Evolutionary conservation across 108 stramenopile genomes (phyloP).

Genomic region (Epithemia pelagica): DNA sequence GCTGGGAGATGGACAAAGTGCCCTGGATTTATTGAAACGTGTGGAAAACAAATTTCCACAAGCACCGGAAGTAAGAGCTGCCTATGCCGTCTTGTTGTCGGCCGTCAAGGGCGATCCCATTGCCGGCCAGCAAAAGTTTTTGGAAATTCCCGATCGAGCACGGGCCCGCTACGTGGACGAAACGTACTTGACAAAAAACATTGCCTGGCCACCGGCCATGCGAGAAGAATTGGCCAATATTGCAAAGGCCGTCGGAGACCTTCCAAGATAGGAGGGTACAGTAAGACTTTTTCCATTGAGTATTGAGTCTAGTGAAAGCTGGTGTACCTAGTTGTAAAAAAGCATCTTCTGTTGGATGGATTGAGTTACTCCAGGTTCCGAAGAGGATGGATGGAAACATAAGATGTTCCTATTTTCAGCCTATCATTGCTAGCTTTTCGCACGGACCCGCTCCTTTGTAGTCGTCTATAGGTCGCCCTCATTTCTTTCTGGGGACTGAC

Average conservation of each 20-base stretch:
- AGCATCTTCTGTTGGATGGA: too few species aligned
- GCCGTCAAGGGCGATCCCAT: conserved; percentile 50
- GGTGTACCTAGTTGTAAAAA: too few species aligned
- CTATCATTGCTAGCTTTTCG: too few species aligned
- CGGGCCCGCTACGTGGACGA: conserved; percentile 51
- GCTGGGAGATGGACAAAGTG: conserved; percentile 49
- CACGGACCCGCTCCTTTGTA: too few species aligned
- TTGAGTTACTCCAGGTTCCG: too few species aligned
- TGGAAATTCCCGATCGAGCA: conserved; percentile 76
- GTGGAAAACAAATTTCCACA: conserved; percentile 85
- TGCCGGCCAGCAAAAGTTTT: conserved; percentile 63
- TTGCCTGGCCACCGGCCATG: conserved; percentile 73
- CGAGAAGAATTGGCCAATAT: conserved; percentile 45
- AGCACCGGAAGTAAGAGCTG: conserved; percentile 77
- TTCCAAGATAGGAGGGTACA: too few species aligned
- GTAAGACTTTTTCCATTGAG: too few species aligned
- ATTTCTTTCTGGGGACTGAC: too few species aligned
- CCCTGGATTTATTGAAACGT: conserved; percentile 63
- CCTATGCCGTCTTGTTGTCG: conserved; percentile 58
- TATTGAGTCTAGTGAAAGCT: too few species aligned
- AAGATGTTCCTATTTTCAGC: too few species aligned
- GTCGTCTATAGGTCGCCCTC: too few species aligned
- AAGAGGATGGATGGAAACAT: too few species aligned
- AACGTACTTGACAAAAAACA: conserved; percentile 45
- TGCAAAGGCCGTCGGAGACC: conserved; percentile 29